phyloP scores from a whole-genome alignment of 2,329 filamentous ascomycete genomes.

The Ophiocordyceps polyrhachis-furcata region DNA sequence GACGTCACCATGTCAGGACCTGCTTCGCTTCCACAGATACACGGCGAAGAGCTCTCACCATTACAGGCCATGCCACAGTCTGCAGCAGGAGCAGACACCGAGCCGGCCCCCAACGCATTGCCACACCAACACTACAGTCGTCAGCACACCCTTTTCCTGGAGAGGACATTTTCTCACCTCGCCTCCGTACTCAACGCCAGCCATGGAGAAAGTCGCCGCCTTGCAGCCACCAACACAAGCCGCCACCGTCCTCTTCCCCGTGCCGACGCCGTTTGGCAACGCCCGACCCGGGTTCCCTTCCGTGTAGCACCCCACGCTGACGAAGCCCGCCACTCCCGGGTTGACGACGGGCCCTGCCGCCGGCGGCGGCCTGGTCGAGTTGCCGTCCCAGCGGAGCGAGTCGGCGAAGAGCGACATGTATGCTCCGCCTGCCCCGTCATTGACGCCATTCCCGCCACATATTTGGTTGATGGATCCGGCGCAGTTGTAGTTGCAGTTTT shows the following conservation, averaged over 20 bases:
- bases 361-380: conserved; percentile 7
- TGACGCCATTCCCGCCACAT: conserved; percentile 31
- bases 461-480: conserved; percentile 27
- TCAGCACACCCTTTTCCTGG: background rate
- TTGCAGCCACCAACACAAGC: conserved; percentile 16
- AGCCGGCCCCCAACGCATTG: conserved; percentile 9
- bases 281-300: conserved; percentile 15
- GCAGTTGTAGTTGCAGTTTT: conserved; percentile 33
- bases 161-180: conserved; percentile 13
- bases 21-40: background rate
- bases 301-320: conserved; percentile 19
- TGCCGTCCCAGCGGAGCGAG: conserved; percentile 10
- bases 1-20: conserved; percentile 1
- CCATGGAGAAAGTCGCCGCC: conserved; percentile 9
- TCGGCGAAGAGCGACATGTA: conserved; percentile 31
- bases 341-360: conserved; percentile 14
- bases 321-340: conserved; percentile 17
- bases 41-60: conserved; percentile 4
- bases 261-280: conserved; percentile 9
- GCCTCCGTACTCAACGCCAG: conserved; percentile 20
- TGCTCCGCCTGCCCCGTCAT: conserved; percentile 12
- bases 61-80: conserved; percentile 19
- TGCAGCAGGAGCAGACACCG: conserved; percentile 10
- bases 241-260: conserved; percentile 13
- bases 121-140: conserved; percentile 17